Conservation (phyloP, 805 yeast genomes). For the Teunomyces kruisii region DNA sequence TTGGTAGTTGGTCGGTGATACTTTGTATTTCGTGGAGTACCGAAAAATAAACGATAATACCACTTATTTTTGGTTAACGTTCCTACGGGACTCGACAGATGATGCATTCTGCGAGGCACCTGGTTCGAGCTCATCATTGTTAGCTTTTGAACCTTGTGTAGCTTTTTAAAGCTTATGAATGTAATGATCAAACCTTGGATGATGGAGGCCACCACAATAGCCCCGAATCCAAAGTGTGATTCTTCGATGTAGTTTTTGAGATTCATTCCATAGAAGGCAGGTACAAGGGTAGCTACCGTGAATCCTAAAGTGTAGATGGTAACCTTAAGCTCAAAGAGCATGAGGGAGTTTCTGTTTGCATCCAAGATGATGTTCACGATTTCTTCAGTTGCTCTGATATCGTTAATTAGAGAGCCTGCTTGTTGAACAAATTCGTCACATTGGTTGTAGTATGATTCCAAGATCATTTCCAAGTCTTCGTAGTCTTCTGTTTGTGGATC, state of each 20-base stretch:
- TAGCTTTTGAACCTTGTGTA: constrained; percentile 62
- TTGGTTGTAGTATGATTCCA: constrained; percentile 87
- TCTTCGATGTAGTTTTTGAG: constrained; percentile 76
- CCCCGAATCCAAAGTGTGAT: constrained; percentile 59
- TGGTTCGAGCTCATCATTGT: constrained; percentile 47
- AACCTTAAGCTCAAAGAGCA: constrained; percentile 81
- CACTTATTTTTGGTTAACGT: constrained; percentile 13
- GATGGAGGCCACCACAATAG: constrained; percentile 52
- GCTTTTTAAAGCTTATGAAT: constrained; percentile 51
- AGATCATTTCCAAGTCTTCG: constrained; percentile 80
- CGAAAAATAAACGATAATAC: constrained; percentile 24
- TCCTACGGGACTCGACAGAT: constrained; percentile 9
- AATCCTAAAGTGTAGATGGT: constrained; percentile 83
- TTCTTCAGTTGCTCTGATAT: constrained; percentile 88
- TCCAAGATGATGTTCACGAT: constrained; percentile 88
- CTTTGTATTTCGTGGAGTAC: constrained; percentile 21
- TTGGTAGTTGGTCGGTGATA: constrained; percentile 33
- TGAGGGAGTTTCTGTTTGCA: constrained; percentile 84
- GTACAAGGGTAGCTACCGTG: constrained; percentile 79
- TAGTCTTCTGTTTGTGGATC: constrained; percentile 35
- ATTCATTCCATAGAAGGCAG: constrained; percentile 91
- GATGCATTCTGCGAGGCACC: constrained; percentile 8
- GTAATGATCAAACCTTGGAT: constrained; percentile 57
- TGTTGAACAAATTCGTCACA: constrained; percentile 93
- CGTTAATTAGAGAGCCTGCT: constrained; percentile 76